Evolutionary conservation across 306 rosid genomes (phyloP), one percentile per base, ranked within the genome.

Genomic region (Malus sylvestris): DNA sequence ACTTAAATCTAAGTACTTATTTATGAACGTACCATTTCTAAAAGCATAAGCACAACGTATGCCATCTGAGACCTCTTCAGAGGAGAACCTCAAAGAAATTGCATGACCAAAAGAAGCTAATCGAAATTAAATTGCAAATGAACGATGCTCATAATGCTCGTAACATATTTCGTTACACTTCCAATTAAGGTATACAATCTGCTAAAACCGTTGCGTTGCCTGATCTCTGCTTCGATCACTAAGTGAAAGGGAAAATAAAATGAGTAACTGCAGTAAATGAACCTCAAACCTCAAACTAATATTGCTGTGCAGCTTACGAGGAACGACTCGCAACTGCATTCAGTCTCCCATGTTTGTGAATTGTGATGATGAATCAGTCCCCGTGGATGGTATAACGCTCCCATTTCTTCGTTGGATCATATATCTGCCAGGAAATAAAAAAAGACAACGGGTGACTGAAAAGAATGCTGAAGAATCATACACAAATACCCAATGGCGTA

Each of bases 331-430:
- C 27, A 59, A 73, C 40, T 13, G 55, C 25, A 29, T 57, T 38
- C 70, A 66, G 62, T 51, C 25, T 8, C 33, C 55, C 40, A 12
- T 20, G 58, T 7, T 25, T 14, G 20, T 16, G 19, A 15, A 49
- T 15, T 15, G 53, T 49, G 18, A 10, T 27, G 4, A 6, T 27
- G 5, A 73, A 71, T 81, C 81, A 81, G 85, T 81, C 85, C 52
- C 85, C 85, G 3, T 77, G 81, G 73, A 81, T 81, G 13, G 85
- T 81, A 60, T 81, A 81, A 4, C 85, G 81, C 74, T 81, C 85
- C 85, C 85, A 81, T 72, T 81, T 81, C 81, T 29, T 81, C n/a
- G 85, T 81, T 25, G 81, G 78, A 67, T 81, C 85, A 58, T 81
- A 81, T 27, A 81, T 81, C 85, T 81, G 81, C 55, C 70, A 69